Evolutionary conservation across 495 filamentous ascomycete genomes (phyloP).

Genomic region (Trichoderma virens): DNA sequence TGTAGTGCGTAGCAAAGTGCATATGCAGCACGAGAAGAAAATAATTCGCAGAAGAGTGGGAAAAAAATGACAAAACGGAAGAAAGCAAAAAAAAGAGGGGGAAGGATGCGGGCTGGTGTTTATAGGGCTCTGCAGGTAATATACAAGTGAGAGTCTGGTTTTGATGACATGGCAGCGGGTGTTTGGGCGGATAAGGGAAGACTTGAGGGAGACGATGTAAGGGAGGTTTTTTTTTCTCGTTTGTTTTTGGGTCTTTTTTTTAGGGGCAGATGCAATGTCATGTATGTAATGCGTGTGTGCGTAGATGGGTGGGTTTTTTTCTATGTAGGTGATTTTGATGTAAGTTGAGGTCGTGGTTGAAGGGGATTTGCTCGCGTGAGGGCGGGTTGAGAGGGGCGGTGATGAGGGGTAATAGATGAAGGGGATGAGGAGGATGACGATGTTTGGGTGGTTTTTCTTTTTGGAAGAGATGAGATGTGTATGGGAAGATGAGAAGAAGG

Average conservation of each 20-base stretch:
- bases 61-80: too few relatives aligned
- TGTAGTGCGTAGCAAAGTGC: neutral
- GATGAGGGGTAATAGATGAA: neutral
- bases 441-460: neutral
- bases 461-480: neutral
- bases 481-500: neutral
- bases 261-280: too few relatives aligned
- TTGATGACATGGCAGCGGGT: neutral
- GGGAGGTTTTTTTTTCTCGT: too few relatives aligned
- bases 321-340: neutral
- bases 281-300: neutral
- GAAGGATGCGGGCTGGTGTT: too few relatives aligned
- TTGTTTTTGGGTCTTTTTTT: too few relatives aligned
- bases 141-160: neutral
- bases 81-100: too few relatives aligned
- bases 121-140: neutral
- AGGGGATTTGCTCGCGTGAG: slow-evolving; percentile 1
- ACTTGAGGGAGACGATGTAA: too few relatives aligned
- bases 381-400: neutral
- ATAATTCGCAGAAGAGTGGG: neutral
- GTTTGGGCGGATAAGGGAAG: neutral
- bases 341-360: slow-evolving; percentile 1
- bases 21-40: neutral
- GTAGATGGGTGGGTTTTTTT: neutral
- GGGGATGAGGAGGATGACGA: neutral